Evolutionary conservation across 768 basidiomycete genomes (phyloP).

Genomic region (Trametes elegans): DNA sequence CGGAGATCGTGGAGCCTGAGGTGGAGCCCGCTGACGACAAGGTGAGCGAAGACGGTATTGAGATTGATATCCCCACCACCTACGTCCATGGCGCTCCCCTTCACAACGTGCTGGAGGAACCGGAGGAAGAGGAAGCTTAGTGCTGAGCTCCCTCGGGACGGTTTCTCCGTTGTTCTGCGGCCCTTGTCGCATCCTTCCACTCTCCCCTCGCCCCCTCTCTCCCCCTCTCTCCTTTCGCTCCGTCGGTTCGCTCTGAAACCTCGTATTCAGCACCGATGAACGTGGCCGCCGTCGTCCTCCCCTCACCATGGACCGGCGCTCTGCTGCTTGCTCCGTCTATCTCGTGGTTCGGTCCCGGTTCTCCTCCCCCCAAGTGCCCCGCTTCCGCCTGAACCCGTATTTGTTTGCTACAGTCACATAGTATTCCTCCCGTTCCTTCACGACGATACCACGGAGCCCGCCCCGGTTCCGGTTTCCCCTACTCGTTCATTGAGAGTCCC

Average conservation of each 20-base stretch:
- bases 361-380: neutral
- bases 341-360: constrained; percentile 2
- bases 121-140: constrained; percentile 33
- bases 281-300: constrained; percentile 3
- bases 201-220: neutral
- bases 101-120: constrained; percentile 83
- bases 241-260: constrained; percentile 19
- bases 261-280: constrained; percentile 21
- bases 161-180: constrained; percentile 4
- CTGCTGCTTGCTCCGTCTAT: constrained; percentile 5
- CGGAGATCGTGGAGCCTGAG: constrained; percentile 17
- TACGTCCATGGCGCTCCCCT: constrained; percentile 85
- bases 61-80: constrained; percentile 34
- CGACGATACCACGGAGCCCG: constrained; percentile 17
- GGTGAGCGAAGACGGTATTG: constrained; percentile 20
- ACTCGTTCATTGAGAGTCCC: constrained; percentile 13
- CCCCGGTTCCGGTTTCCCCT: constrained; percentile 10
- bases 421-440: constrained; percentile 17
- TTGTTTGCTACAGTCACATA: constrained; percentile 11
- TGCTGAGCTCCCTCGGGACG: constrained; percentile 8
- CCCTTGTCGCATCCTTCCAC: too few relatives aligned
- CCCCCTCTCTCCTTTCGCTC: constrained; percentile 5
- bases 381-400: neutral
- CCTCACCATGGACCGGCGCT: neutral
- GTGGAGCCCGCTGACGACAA: constrained; percentile 20